A percentile compares a stretch with the other conserved stretches of the same genome.
These are phyloP conservation scores for Oehlia diaphana DNA, from an alignment of 192 early-diverging fungal species.

Conservation along the genomic window DNA sequence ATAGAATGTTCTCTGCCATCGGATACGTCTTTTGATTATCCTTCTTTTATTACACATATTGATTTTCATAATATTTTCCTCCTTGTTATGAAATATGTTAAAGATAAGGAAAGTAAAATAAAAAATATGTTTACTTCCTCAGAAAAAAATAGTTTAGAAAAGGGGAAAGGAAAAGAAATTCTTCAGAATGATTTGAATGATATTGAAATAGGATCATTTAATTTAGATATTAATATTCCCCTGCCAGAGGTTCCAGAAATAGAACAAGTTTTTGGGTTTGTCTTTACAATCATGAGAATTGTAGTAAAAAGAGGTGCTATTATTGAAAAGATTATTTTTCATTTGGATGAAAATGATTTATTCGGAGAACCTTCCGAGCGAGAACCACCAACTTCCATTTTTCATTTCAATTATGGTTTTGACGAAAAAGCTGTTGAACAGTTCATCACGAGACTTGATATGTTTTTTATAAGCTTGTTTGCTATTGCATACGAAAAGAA, in stretches of 20 bases:
- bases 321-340: neutral
- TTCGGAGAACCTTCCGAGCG: neutral
- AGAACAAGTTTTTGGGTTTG: neutral
- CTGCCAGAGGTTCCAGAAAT: neutral
- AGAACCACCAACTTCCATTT: neutral
- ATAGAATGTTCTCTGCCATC: neutral
- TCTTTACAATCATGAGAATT: neutral
- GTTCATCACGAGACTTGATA: neutral
- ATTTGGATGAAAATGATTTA: neutral
- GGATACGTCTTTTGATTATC: neutral
- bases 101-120: neutral
- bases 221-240: neutral
- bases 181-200: neutral
- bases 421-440: neutral
- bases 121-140: neutral
- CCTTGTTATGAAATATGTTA: neutral
- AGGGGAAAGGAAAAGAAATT: neutral
- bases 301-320: neutral
- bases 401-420: neutral
- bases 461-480: neutral
- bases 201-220: neutral
- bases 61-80: neutral
- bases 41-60: neutral
- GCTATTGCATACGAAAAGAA: neutral
- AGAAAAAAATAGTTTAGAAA: neutral